These are phyloP conservation scores for Geotrichum australiense DNA, from an alignment of 1,139 yeast species.

Conservation along the genomic window DNA sequence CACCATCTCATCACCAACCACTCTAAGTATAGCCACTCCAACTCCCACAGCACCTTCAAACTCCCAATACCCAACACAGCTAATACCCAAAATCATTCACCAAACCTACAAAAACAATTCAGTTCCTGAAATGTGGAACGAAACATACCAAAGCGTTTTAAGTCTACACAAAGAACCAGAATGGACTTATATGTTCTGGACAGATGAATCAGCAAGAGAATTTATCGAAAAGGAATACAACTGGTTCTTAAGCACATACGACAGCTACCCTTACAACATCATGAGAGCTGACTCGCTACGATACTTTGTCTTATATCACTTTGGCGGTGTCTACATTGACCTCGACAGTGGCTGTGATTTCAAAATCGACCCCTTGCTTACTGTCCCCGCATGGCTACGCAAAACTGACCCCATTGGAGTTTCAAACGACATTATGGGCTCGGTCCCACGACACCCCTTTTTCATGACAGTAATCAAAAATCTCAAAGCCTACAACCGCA, in stretches of 20 bases:
- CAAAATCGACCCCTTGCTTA: conserved; percentile 67
- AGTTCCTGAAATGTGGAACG: conserved; percentile 73
- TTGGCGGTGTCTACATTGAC: conserved; percentile 86
- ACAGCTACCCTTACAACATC: conserved; percentile 68
- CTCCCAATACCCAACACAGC: conserved; percentile 22
- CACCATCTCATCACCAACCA: too few relatives aligned
- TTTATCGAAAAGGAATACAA: conserved; percentile 73
- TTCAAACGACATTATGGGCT: conserved; percentile 89
- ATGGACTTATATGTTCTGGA: conserved; percentile 78
- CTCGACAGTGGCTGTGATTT: conserved; percentile 82
- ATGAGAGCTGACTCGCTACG: conserved; percentile 88
- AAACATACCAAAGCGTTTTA: conserved; percentile 67
- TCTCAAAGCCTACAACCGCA: conserved; percentile 45
- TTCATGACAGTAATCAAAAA: conserved; percentile 62
- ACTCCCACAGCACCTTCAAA: conserved; percentile 5
- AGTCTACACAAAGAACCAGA: conserved; percentile 63
- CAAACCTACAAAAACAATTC: conserved; percentile 78
- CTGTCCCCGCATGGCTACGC: conserved; percentile 79
- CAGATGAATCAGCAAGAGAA: conserved; percentile 73
- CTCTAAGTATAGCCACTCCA: too few relatives aligned
- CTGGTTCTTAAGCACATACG: conserved; percentile 80
- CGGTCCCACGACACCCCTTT: conserved; percentile 81
- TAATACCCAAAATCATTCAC: conserved; percentile 84
- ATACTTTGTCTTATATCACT: conserved; percentile 72
- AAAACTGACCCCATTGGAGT: conserved; percentile 86